These are phyloP conservation scores for Clitocybe nebularis DNA, from an alignment of 1,284 basidiomycete genomes.

Conservation along the genomic window DNA sequence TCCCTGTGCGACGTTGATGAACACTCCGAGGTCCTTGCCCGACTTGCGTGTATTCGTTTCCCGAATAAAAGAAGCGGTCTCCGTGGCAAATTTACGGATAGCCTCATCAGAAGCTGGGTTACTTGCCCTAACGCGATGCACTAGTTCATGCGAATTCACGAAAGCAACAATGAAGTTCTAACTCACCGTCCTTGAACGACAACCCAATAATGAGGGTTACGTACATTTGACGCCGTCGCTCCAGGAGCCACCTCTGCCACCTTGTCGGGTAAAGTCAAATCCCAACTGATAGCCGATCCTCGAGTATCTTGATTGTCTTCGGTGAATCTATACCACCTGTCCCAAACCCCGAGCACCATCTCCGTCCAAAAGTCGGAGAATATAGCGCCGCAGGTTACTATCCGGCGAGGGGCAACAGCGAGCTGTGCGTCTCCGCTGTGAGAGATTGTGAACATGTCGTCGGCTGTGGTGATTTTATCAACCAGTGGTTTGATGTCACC, in stretches of 20 bases:
- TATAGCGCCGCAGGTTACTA: conserved; percentile 16
- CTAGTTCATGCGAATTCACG: neutral
- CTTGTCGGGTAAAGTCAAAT: conserved; percentile 7
- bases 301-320: conserved; percentile 4
- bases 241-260: conserved; percentile 4
- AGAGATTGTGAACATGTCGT: conserved; percentile 14
- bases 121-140: neutral
- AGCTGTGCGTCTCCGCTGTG: conserved; percentile 16
- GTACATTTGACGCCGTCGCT: conserved; percentile 10
- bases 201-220: conserved; percentile 8
- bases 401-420: conserved; percentile 12
- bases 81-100: neutral
- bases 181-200: conserved; percentile 9
- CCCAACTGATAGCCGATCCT: conserved; percentile 5
- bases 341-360: conserved; percentile 5
- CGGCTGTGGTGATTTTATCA: neutral
- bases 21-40: conserved; percentile 6
- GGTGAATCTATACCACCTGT: conserved; percentile 9
- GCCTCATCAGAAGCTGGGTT: conserved; percentile 5
- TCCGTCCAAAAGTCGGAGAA: conserved; percentile 11
- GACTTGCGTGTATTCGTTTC: conserved; percentile 9
- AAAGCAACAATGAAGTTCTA: neutral
- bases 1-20: conserved; percentile 6
- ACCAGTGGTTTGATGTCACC: conserved; percentile 4
- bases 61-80: conserved; percentile 5